phyloP scores from a whole-genome alignment of 208 protist species.

The Trypanosoma theileri region DNA sequence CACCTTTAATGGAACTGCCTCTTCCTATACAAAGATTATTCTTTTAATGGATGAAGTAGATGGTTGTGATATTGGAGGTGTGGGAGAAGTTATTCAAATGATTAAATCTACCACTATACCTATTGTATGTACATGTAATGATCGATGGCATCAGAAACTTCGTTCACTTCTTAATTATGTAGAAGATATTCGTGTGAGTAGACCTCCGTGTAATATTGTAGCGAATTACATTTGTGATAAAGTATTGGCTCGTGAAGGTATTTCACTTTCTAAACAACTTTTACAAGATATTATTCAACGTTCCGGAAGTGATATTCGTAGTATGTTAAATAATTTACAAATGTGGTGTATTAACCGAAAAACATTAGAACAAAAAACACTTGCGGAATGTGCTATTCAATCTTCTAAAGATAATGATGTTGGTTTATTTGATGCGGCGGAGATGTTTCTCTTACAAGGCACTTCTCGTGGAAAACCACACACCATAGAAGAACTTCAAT shows the following conservation, averaged over 20 bases:
- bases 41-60: conserved; percentile 99
- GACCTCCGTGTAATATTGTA: conserved; percentile 87
- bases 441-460: conserved; percentile 84
- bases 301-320: conserved; percentile 95
- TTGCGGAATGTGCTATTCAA: conserved; percentile 65
- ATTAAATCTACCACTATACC: conserved; percentile 94
- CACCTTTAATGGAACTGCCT: conserved; percentile 59
- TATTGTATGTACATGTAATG: conserved; percentile 99
- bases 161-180: conserved; percentile 94
- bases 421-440: conserved; percentile 90
- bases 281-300: conserved; percentile 90
- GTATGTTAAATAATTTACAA: conserved; percentile 96
- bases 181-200: conserved; percentile 93
- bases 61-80: conserved; percentile 98
- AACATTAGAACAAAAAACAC: conserved; percentile 59
- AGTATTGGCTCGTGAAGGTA: conserved; percentile 89
- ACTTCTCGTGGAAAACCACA: conserved; percentile 54
- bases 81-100: conserved; percentile 95
- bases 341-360: conserved; percentile 78
- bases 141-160: conserved; percentile 94
- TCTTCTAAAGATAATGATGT: conserved; percentile 91
- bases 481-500: conserved; percentile 73
- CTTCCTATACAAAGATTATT: conserved; percentile 74
- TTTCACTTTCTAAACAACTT: conserved; percentile 81
- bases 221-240: conserved; percentile 85